A percentile compares a stretch with the other conserved stretches of the same genome.
Evolutionary conservation across 768 basidiomycete species (phyloP).

Genomic region (Pleurotus giganteus): DNA sequence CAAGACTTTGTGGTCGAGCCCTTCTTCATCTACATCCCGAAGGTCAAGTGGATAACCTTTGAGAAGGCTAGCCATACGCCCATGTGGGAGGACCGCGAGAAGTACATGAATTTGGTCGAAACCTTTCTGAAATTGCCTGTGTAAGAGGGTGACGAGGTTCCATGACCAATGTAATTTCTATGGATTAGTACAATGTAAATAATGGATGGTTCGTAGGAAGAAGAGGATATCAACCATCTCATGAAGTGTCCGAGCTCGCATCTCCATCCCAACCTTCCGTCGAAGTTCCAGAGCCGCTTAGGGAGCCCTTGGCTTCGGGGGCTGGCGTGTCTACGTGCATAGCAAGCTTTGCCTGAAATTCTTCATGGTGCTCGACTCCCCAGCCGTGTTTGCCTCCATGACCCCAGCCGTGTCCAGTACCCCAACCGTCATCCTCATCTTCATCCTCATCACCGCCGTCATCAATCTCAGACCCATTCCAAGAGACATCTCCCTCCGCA

Average conservation of each 20-base stretch:
- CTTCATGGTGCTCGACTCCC: slow-evolving; percentile 11
- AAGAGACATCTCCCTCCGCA: slow-evolving; percentile 41
- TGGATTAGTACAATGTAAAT: too few relatives aligned
- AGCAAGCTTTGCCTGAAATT: slow-evolving; percentile 9
- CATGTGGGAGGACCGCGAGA: slow-evolving; percentile 39
- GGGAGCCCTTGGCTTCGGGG: slow-evolving; percentile 13
- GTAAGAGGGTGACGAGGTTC: too few relatives aligned
- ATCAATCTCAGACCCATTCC: slow-evolving; percentile 37
- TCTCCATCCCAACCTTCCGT: slow-evolving; percentile 46
- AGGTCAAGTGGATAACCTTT: slow-evolving; percentile 44
- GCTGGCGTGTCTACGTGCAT: slow-evolving; percentile 1
- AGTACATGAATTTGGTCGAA: slow-evolving; percentile 34
- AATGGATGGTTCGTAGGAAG: not conserved
- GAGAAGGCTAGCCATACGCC: slow-evolving; percentile 43
- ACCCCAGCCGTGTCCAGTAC: slow-evolving; percentile 7
- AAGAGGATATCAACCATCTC: slow-evolving; percentile 10
- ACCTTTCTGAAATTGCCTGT: slow-evolving; percentile 25
- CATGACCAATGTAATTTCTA: too few relatives aligned
- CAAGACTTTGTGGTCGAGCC: slow-evolving; percentile 36
- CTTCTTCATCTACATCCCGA: slow-evolving; percentile 34
- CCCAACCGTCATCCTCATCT: slow-evolving; percentile 18
- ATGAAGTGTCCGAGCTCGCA: slow-evolving; percentile 37
- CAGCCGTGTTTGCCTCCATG: slow-evolving; percentile 17
- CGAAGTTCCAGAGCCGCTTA: slow-evolving; percentile 28
- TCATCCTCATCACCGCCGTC: slow-evolving; percentile 25